These are phyloP conservation scores for Candida jianshihensis DNA, from an alignment of 805 yeast genomes.

Conservation along the genomic window DNA sequence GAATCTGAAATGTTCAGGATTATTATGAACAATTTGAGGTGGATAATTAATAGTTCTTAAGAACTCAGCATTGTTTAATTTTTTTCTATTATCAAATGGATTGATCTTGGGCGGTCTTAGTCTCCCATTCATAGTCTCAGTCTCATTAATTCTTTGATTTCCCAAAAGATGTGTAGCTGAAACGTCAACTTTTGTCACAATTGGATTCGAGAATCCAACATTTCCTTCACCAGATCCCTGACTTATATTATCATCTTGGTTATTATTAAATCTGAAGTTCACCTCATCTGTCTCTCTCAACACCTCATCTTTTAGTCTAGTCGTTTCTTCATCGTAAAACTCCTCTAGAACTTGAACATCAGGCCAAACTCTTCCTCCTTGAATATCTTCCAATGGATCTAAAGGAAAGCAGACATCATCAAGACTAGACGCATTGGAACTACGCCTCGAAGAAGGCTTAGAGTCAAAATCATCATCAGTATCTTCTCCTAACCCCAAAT, in stretches of 20 bases:
- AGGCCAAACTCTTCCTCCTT: constrained; percentile 59
- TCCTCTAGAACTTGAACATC: constrained; percentile 71
- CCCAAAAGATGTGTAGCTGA: constrained; percentile 23
- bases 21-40: constrained; percentile 36
- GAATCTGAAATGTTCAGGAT: constrained; percentile 61
- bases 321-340: constrained; percentile 64
- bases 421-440: constrained; percentile 23
- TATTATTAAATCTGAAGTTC: constrained; percentile 28
- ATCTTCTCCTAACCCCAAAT: too few relatives aligned
- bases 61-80: constrained; percentile 15
- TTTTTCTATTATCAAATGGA: constrained; percentile 55
- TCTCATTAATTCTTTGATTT: constrained; percentile 45
- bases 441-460: constrained; percentile 24
- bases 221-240: constrained; percentile 5
- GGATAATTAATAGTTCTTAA: constrained; percentile 29
- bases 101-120: constrained; percentile 68
- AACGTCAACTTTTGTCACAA: constrained; percentile 36
- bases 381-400: constrained; percentile 18
- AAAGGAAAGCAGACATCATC: constrained; percentile 92
- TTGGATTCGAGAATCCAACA: constrained; percentile 35
- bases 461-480: constrained; percentile 29
- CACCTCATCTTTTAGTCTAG: constrained; percentile 36
- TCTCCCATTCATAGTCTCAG: constrained; percentile 52
- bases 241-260: constrained; percentile 5
- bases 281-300: constrained; percentile 30